These are phyloP conservation scores for Fusarium globosum DNA, from an alignment of 2,329 filamentous ascomycete genomes.

Conservation along the genomic window DNA sequence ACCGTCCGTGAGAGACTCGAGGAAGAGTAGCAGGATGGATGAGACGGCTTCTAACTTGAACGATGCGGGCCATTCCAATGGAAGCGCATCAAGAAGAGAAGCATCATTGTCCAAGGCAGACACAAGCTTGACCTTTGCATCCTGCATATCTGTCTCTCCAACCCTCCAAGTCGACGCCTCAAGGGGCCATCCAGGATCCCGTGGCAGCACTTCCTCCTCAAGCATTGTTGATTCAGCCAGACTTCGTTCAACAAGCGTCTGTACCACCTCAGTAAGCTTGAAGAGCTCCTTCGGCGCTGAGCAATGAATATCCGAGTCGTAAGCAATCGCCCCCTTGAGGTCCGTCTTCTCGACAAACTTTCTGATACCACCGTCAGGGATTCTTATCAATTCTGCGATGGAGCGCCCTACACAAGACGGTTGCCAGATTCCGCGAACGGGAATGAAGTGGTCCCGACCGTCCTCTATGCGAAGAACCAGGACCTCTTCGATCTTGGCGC, in stretches of 20 bases:
- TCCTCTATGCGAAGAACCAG: conserved; percentile 84
- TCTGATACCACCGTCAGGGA: conserved; percentile 84
- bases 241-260: conserved; percentile 65
- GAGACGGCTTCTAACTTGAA: conserved; percentile 80
- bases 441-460: conserved; percentile 92
- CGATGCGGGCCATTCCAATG: conserved; percentile 69
- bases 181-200: conserved; percentile 71
- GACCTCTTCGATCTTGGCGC: conserved; percentile 80
- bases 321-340: conserved; percentile 63
- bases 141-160: conserved; percentile 38
- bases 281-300: conserved; percentile 92
- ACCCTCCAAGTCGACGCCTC: conserved; percentile 54
- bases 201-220: conserved; percentile 62
- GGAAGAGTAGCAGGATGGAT: conserved; percentile 78
- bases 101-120: conserved; percentile 80
- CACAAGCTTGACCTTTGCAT: conserved; percentile 55
- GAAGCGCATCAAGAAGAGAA: conserved; percentile 70
- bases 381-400: conserved; percentile 86
- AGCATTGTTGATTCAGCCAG: conserved; percentile 73
- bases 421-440: conserved; percentile 80
- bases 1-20: conserved; percentile 80
- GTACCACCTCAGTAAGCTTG: conserved; percentile 84
- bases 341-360: conserved; percentile 55
- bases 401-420: conserved; percentile 86
- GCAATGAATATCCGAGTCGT: conserved; percentile 71